phyloP scores from a whole-genome alignment of 306 rosid species.

The Abrus pulchellus region DNA sequence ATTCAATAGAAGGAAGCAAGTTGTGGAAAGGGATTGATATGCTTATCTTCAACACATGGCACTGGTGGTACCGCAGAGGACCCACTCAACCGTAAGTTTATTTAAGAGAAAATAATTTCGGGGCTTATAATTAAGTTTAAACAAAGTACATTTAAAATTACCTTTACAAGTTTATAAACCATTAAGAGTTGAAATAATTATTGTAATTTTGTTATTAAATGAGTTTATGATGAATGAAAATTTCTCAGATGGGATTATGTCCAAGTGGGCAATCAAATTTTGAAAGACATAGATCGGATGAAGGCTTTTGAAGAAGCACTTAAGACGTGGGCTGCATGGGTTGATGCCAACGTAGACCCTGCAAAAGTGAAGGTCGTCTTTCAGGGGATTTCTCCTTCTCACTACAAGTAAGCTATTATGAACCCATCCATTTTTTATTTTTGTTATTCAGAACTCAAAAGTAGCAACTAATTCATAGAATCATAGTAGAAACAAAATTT shows the following conservation, averaged over 20 bases:
- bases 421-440: background rate
- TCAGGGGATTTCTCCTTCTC: conserved; percentile 97
- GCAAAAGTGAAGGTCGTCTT: conserved; percentile 68
- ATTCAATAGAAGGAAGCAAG: conserved; percentile 72
- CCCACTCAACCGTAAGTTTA: conserved; percentile 87
- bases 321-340: conserved; percentile 83
- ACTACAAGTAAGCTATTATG: conserved; percentile 76
- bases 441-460: background rate
- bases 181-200: background rate
- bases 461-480: background rate
- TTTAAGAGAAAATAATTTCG: background rate
- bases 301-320: conserved; percentile 85
- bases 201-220: background rate
- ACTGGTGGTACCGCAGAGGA: conserved; percentile 97
- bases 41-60: conserved; percentile 97
- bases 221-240: background rate
- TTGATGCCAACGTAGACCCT: conserved; percentile 72
- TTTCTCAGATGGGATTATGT: conserved; percentile 84
- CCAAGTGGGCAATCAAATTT: conserved; percentile 55
- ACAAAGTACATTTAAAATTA: background rate
- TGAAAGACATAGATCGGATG: conserved; percentile 86
- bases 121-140: conserved; percentile 3
- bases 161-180: background rate
- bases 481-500: background rate
- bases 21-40: conserved; percentile 70